Evolutionary conservation across 225 moss, liverwort and hornwort species (phyloP).

Genomic region (Bryoerythrophyllum caledonicum): DNA sequence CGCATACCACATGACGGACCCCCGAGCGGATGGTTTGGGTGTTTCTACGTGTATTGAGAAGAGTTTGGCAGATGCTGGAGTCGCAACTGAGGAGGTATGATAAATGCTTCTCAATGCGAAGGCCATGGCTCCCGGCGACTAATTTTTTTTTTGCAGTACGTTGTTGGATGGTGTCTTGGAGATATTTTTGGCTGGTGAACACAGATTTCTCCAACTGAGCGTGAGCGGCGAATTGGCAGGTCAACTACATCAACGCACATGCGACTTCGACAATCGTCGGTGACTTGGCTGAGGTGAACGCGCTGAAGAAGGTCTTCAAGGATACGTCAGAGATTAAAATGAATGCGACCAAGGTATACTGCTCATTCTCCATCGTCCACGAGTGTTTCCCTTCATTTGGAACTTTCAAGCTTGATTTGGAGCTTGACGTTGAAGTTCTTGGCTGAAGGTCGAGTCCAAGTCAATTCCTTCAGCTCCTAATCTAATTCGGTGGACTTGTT

Average conservation of each 20-base stretch:
- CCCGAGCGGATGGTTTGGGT: constrained; percentile 94
- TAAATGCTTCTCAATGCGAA: neutral
- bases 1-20: constrained; percentile 99
- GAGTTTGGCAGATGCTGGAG: constrained; percentile 92
- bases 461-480: neutral
- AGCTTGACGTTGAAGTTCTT: neutral
- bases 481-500: constrained; percentile 8
- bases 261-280: constrained; percentile 97
- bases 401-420: neutral
- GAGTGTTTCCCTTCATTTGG: neutral
- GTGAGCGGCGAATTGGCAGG: constrained; percentile 36
- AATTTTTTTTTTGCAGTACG: neutral
- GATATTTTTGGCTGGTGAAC: constrained; percentile 9
- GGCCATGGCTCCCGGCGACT: neutral
- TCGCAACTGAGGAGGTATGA: constrained; percentile 83
- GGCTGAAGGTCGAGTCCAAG: neutral
- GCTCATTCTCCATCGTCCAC: neutral
- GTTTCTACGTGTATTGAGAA: constrained; percentile 89
- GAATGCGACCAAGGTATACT: constrained; percentile 82
- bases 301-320: constrained; percentile 91
- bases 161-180: neutral
- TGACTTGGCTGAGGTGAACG: constrained; percentile 95
- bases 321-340: constrained; percentile 86
- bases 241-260: constrained; percentile 98
- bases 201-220: constrained; percentile 1